phyloP scores from a whole-genome alignment of 2,329 filamentous ascomycete species.

The Fusarium duplospermum region DNA sequence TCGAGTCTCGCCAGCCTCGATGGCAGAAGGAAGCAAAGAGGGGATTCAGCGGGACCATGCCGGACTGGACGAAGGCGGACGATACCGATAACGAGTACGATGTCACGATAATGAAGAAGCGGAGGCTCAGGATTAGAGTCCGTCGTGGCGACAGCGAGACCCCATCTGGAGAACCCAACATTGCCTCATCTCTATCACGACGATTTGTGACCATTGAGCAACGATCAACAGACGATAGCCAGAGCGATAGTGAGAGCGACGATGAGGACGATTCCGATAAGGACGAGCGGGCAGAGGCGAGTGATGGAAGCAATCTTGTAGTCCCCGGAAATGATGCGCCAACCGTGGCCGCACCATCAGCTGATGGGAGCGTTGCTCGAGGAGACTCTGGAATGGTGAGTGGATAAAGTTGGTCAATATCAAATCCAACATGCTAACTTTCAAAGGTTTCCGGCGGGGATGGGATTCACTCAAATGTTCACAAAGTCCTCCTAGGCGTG shows the following conservation, averaged over 20 bases:
- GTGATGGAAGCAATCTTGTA: background rate
- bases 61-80: slow-evolving; percentile 46
- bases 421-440: slow-evolving; percentile 14
- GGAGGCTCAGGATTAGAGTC: slow-evolving; percentile 8
- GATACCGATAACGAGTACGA: slow-evolving; percentile 37
- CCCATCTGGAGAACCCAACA: slow-evolving; percentile 16
- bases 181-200: slow-evolving; percentile 9
- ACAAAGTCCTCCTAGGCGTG: slow-evolving; percentile 40
- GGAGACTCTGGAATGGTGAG: slow-evolving; percentile 31
- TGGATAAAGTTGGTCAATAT: background rate
- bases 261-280: background rate
- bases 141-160: slow-evolving; percentile 13
- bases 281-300: background rate
- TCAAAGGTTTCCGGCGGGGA: slow-evolving; percentile 23
- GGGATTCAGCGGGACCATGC: slow-evolving; percentile 28
- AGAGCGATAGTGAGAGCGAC: slow-evolving; percentile 13
- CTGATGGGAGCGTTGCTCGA: slow-evolving; percentile 19
- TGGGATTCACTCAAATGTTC: slow-evolving; percentile 35
- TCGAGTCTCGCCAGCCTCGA: slow-evolving; percentile 24
- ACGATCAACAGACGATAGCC: slow-evolving; percentile 1
- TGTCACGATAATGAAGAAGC: slow-evolving; percentile 30
- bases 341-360: slow-evolving; percentile 22
- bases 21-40: slow-evolving; percentile 36
- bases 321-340: slow-evolving; percentile 4
- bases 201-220: background rate